Percentiles rank a stretch among this genome's conserved stretches.
Evolutionary conservation across 1,284 basidiomycete species (phyloP).

Genomic region (Mycosarcoma mackinlayi): DNA sequence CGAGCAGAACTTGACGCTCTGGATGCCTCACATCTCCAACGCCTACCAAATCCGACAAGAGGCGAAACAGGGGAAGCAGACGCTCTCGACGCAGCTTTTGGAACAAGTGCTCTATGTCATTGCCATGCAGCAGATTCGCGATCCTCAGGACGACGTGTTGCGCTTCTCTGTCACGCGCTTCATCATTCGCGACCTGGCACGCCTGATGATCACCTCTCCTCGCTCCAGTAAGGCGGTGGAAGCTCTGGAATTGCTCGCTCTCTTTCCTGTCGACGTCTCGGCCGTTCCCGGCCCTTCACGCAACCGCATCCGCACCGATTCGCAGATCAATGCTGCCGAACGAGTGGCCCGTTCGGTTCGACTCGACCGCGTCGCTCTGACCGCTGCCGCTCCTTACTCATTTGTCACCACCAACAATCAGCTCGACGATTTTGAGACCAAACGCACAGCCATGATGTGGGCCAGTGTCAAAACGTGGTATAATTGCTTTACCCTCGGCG

Average conservation of each 20-base stretch:
- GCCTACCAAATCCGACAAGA: slow-evolving; percentile 40
- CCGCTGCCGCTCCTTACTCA: slow-evolving; percentile 34
- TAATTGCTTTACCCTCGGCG: slow-evolving; percentile 38
- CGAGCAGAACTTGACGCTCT: slow-evolving; percentile 36
- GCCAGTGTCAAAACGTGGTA: slow-evolving; percentile 45
- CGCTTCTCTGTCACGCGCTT: slow-evolving; percentile 37
- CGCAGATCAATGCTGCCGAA: slow-evolving; percentile 33
- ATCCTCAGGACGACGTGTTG: slow-evolving; percentile 34
- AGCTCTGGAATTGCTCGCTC: slow-evolving; percentile 34
- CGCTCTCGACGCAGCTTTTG: slow-evolving; percentile 38
- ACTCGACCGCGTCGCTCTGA: slow-evolving; percentile 36
- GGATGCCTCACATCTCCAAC: slow-evolving; percentile 40
- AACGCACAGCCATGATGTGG: slow-evolving; percentile 36
- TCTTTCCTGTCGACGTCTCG: slow-evolving; percentile 46
- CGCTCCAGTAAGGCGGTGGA: slow-evolving; percentile 32
- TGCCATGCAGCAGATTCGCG: slow-evolving; percentile 44
- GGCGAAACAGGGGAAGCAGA: slow-evolving; percentile 28
- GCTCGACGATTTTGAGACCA: slow-evolving; percentile 37
- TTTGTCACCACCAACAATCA: slow-evolving; percentile 26
- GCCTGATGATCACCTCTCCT: slow-evolving; percentile 41
- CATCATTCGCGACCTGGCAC: slow-evolving; percentile 32
- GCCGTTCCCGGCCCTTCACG: slow-evolving; percentile 37
- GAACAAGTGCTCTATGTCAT: slow-evolving; percentile 45
- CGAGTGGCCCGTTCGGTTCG: slow-evolving; percentile 36
- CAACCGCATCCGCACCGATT: slow-evolving; percentile 39